A percentile compares a stretch with the other conserved stretches of the same genome.
Conservation (phyloP, 2,329 filamentous ascomycete genomes). For the Xylariaceae sp. region DNA sequence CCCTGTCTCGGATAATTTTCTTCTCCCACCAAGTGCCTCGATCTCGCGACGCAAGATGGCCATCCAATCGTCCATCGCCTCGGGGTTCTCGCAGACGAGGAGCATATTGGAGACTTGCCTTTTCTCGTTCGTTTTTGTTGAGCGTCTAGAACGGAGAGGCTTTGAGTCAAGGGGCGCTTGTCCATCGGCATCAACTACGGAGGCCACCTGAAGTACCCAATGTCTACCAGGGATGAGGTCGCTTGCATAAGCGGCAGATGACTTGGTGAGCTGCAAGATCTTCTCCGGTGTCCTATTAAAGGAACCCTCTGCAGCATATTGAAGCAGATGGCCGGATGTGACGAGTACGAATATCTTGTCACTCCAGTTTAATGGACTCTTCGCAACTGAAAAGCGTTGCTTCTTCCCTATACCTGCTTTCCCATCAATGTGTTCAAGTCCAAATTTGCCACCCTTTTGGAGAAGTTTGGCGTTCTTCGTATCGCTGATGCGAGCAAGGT, state of each 20-base stretch:
- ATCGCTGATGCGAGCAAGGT: constrained; percentile 61
- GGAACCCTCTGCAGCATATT: constrained; percentile 69
- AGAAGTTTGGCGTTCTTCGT: constrained; percentile 43
- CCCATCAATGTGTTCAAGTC: constrained; percentile 21
- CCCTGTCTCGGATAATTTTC: constrained; percentile 59
- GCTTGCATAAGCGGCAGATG: constrained; percentile 76
- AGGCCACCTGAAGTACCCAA: constrained; percentile 75
- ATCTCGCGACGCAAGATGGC: constrained; percentile 66
- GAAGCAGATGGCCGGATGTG: constrained; percentile 69
- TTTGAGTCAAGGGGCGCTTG: constrained; percentile 48
- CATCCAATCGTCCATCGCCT: constrained; percentile 77
- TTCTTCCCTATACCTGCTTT: constrained; percentile 45
- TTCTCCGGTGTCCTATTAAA: constrained; percentile 74
- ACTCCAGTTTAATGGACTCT: constrained; percentile 60
- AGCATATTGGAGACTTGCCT: constrained; percentile 62
- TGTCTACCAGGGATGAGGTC: constrained; percentile 77
- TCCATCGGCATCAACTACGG: constrained; percentile 60
- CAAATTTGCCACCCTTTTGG: constrained; percentile 27
- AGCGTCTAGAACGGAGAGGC: constrained; percentile 64
- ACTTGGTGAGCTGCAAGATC: constrained; percentile 66
- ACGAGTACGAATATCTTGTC: constrained; percentile 71
- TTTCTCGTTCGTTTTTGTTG: constrained; percentile 57
- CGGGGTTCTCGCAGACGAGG: constrained; percentile 68
- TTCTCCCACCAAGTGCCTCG: constrained; percentile 66
- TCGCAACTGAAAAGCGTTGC: constrained; percentile 41